A percentile compares a stretch with the other conserved stretches of the same genome.
Evolutionary conservation across 495 filamentous ascomycete genomes (phyloP).

Genomic region (Talaromyces proteolyticus): DNA sequence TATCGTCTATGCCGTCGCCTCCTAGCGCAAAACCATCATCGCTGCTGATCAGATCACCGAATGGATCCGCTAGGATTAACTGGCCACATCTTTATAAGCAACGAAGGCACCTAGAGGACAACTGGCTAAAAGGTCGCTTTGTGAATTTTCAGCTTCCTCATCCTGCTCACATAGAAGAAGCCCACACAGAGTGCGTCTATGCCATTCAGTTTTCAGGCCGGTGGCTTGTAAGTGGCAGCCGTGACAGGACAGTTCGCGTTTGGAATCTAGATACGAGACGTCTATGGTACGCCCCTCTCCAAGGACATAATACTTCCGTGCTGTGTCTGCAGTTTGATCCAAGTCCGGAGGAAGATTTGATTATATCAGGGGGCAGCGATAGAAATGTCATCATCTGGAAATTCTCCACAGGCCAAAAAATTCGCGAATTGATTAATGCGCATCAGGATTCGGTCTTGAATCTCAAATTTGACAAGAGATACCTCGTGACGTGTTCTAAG

Average conservation of each 20-base stretch:
- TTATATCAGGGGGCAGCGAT: slow-evolving; percentile 92
- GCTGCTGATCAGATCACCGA: slow-evolving; percentile 24
- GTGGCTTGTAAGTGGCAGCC: slow-evolving; percentile 88
- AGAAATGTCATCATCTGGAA: slow-evolving; percentile 84
- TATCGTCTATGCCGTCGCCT: slow-evolving; percentile 12
- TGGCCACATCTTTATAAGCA: slow-evolving; percentile 80
- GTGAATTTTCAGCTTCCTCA: slow-evolving; percentile 88
- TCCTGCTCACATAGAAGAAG: slow-evolving; percentile 71
- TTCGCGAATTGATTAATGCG: slow-evolving; percentile 67
- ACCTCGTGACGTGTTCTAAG: slow-evolving; percentile 93
- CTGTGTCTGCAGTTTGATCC: slow-evolving; percentile 96
- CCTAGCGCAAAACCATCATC: slow-evolving; percentile 22
- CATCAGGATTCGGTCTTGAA: slow-evolving; percentile 93
- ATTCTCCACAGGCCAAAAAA: slow-evolving; percentile 79
- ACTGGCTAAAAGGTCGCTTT: slow-evolving; percentile 80
- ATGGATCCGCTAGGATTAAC: slow-evolving; percentile 31
- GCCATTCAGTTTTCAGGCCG: slow-evolving; percentile 81
- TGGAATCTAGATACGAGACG: slow-evolving; percentile 85
- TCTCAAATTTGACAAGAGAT: slow-evolving; percentile 83
- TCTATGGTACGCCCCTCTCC: slow-evolving; percentile 61
- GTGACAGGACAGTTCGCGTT: slow-evolving; percentile 80
- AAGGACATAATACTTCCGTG: slow-evolving; percentile 78
- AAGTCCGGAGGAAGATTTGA: slow-evolving; percentile 80
- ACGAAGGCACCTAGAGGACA: slow-evolving; percentile 75
- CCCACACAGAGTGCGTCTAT: slow-evolving; percentile 90